Base-by-base conservation (phyloP, 176 grass and related monocot species). In the Oryza australiensis region DNA sequence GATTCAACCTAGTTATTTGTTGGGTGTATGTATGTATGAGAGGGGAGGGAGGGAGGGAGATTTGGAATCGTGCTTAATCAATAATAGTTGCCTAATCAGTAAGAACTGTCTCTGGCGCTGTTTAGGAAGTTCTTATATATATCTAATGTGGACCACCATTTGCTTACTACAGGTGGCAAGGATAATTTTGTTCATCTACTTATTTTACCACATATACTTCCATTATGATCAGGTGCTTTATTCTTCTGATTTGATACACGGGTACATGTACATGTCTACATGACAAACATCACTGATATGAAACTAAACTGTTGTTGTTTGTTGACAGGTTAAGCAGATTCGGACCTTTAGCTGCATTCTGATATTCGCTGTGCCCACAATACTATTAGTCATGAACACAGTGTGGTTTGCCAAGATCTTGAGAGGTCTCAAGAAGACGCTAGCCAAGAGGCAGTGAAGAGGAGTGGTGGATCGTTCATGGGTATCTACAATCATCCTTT, bases 391-490 rank as follows among this genome's bases (percentile, higher is more conserved):
- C 76, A 94, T 95, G 93, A 99, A 99, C 80, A 82, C 76, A 49
- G 76, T 99, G 57, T 99, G 96, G 96, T 99, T 99, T 87, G 85
- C 75, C 72, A 99, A 99, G 85, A 99, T 99, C 80, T 83, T 99
- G 79, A 95, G 74, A 90, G 96, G 96, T 45, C 87, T 99, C 69
- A 93, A 88, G 78, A 99, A 95, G 77, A 94, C 87, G 30, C 78
- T 99, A 66, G 62, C 96, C 51, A 99, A 99, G 91, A 91, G 82
- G 66, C 91, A 95, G 73, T 99, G 95, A 98, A 87, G 53, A 75
- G 73, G 33, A 87, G 59, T 72, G 62, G 63, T 35, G 65, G 46
- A 62, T 75, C 33, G 34, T 27, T 86, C 83, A 48, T 66, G 59
- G 27, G 53, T 28, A 30, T 82, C 66, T 72, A 73, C 60, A 62